Conservation (phyloP, 176 grass and related monocot genomes). For the Aechmea fasciata region DNA sequence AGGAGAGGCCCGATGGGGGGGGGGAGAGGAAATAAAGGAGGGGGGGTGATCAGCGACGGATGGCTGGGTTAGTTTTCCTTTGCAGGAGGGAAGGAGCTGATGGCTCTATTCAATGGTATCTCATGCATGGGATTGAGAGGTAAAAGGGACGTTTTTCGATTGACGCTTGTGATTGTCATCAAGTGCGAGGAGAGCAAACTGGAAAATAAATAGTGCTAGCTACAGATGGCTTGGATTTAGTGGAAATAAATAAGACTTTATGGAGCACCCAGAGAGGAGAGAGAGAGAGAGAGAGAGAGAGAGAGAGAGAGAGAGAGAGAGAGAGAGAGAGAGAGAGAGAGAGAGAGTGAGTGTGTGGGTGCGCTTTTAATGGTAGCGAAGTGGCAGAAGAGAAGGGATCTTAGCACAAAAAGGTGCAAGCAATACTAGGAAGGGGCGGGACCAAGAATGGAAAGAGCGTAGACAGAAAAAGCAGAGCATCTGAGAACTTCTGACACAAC, state of each 20-base stretch:
- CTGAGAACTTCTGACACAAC: neutral
- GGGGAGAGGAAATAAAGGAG: neutral
- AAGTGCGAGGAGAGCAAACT: slow-evolving; percentile 19
- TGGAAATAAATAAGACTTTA: neutral
- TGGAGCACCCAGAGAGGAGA: neutral
- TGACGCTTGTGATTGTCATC: slow-evolving; percentile 91
- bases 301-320: too few species aligned
- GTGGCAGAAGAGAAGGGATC: neutral
- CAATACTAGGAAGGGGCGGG: neutral
- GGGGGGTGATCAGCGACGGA: neutral
- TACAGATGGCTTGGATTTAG: neutral
- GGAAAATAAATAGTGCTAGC: slow-evolving; percentile 1
- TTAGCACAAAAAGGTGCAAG: neutral
- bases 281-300: too few species aligned
- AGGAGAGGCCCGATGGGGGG: slow-evolving; percentile 4
- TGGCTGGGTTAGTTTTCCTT: slow-evolving; percentile 73
- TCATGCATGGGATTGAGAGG: slow-evolving; percentile 85
- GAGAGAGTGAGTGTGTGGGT: too few species aligned
- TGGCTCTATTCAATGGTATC: slow-evolving; percentile 31
- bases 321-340: too few species aligned
- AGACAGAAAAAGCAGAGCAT: neutral
- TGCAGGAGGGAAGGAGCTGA: slow-evolving; percentile 48
- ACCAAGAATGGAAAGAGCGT: neutral
- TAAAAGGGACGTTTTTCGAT: slow-evolving; percentile 65
- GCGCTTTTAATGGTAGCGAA: neutral